Evolutionary conservation across 306 rosid genomes (phyloP).

Genomic region (Amphicarpaea edgeworthii): DNA sequence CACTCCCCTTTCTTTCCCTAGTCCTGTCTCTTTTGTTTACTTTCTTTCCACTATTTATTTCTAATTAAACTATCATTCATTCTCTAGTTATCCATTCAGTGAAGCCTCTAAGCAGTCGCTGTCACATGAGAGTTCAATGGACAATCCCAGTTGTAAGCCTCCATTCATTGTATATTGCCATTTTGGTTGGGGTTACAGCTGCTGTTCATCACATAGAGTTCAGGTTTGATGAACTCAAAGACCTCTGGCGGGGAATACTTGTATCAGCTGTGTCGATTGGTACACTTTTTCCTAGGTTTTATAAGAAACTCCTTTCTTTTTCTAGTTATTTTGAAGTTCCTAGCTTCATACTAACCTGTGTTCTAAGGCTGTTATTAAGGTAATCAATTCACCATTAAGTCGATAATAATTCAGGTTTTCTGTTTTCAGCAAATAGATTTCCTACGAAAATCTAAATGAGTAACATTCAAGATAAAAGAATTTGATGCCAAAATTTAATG

Average conservation of each 20-base stretch:
- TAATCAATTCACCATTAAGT: conserved; percentile 35
- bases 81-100: conserved; percentile 68
- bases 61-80: conserved; percentile 49
- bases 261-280: conserved; percentile 77
- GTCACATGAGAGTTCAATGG: conserved; percentile 85
- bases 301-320: conserved; percentile 29
- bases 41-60: conserved; percentile 13
- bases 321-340: conserved; percentile 24
- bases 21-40: conserved; percentile 18
- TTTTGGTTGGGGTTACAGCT: conserved; percentile 76
- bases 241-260: conserved; percentile 93
- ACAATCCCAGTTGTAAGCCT: conserved; percentile 67
- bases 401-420: conserved; percentile 9
- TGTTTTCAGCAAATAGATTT: conserved; percentile 31
- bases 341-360: conserved; percentile 26
- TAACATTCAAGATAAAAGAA: conserved; percentile 17
- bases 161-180: conserved; percentile 71
- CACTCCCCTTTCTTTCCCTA: not conserved
- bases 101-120: conserved; percentile 74
- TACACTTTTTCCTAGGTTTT: conserved; percentile 54
- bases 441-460: conserved; percentile 15
- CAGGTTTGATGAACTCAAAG: conserved; percentile 93
- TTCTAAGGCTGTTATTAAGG: conserved; percentile 27
- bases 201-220: conserved; percentile 90
- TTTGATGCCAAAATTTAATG: conserved; percentile 9